Evolutionary conservation across 495 filamentous ascomycete species (phyloP).

Genomic region (Copromyces sp.): DNA sequence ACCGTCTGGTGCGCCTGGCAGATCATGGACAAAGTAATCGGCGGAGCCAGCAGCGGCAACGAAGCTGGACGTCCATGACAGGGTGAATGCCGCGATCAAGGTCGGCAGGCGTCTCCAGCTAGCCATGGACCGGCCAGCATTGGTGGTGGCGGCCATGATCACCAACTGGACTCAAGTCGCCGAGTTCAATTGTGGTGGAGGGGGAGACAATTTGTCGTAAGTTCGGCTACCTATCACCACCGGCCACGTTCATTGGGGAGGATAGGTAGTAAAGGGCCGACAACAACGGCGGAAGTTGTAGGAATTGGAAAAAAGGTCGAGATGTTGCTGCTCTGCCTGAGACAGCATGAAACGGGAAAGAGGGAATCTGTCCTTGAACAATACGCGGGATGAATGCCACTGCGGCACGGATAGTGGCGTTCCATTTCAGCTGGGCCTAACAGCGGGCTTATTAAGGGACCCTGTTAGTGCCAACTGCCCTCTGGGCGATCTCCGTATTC

Average conservation of each 20-base stretch:
- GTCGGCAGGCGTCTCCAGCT: slow-evolving; percentile 27
- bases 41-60: slow-evolving; percentile 45
- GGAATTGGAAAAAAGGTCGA: neutral
- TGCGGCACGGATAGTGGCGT: neutral
- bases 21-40: slow-evolving; percentile 77
- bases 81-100: slow-evolving; percentile 22
- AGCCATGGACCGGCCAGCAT: slow-evolving; percentile 9
- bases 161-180: neutral
- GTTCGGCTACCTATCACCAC: slow-evolving; percentile 9
- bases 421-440: neutral
- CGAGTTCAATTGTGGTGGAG: neutral
- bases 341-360: neutral
- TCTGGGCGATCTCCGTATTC: neutral
- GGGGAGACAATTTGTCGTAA: neutral
- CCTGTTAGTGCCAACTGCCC: neutral
- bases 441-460: neutral
- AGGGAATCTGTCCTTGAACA: neutral
- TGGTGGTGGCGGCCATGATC: slow-evolving; percentile 16
- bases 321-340: neutral
- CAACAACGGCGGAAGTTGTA: neutral
- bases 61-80: slow-evolving; percentile 25
- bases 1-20: slow-evolving; percentile 78
- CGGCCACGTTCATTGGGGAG: slow-evolving; percentile 6
- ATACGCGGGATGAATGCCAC: neutral
- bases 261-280: neutral